Base-by-base conservation (phyloP, 2,329 filamentous ascomycete species). In the Aspergillus sp. region DNA sequence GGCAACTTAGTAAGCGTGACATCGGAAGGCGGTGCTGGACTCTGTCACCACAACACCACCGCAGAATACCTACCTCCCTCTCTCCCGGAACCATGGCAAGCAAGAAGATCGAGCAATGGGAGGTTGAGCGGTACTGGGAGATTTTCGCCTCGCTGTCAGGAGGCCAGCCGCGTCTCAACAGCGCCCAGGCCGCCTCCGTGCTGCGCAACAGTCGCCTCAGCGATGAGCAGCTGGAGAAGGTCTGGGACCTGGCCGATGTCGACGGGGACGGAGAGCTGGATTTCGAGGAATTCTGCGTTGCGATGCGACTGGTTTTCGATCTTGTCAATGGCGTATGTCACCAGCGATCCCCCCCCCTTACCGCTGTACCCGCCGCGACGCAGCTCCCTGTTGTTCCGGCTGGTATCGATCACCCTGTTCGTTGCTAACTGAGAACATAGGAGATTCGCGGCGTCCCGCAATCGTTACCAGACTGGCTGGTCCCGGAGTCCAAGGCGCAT, bases 271-370 rank as follows among this genome's bases (percentile, higher is more conserved):
- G 91, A 42, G 93, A 93, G 62, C 71, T 98, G 34, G 91, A 98
- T 64, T 98, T 98, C 67, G 91, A 98, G 66, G 91, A 98, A 70
- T 98, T 98, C 61, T 98, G 91, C 61, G 91, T 98, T 37, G 91
- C 88, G 24, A 98, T 98, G 91, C 78, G 91, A 53, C 69, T 98
- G 53, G 95, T 96, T 51, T 98, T 96, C 61, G 91, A 98, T 59
- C 68, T 96, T 45, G 79, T 98, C 49, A 98, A 98, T 54, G 91
- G 91, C 50, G 85, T 93, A 71, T 41, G 74, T 65, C 36, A 32
- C 19, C n/a, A 11, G 14, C 26, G 6, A 8, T 5, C 16, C 5
- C n/a, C 8, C 13, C 15, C 26, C 8, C 24, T 25, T 20, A 26
- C 10, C 11, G 13, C 20, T 25, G 16, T 6, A 11, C 16, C 12